Percentiles rank a stretch among this genome's conserved stretches.
Conservation (phyloP, 2,329 filamentous ascomycete species). For the Chaetomiaceae sp. region DNA sequence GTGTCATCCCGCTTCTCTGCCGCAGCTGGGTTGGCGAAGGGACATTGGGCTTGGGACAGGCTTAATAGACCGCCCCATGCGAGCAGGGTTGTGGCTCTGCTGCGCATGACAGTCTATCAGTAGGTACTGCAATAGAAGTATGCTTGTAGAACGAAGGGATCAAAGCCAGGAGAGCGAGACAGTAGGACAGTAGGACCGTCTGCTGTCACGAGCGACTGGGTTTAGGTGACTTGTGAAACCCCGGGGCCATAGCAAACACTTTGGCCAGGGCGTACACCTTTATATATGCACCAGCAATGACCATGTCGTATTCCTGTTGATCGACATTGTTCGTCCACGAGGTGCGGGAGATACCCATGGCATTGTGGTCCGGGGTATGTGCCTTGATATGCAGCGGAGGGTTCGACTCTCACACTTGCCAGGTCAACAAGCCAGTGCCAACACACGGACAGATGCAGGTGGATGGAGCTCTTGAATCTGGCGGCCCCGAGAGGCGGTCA, state of each 20-base stretch:
- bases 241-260: no score
- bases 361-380: not conserved
- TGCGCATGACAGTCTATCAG: slow-evolving; percentile 14
- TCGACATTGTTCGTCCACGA: not conserved
- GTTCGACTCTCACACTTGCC: not conserved
- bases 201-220: no score
- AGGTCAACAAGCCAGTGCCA: not conserved
- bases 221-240: no score
- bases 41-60: slow-evolving; percentile 23
- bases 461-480: not conserved
- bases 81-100: slow-evolving; percentile 18
- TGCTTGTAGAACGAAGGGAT: no score
- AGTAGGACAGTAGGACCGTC: no score
- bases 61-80: slow-evolving; percentile 20
- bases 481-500: not conserved
- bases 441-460: not conserved
- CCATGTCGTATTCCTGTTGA: not conserved
- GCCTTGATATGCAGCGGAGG: not conserved
- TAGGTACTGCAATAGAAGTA: no score
- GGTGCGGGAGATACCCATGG: not conserved
- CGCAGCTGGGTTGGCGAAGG: slow-evolving; percentile 20
- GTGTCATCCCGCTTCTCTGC: slow-evolving; percentile 15
- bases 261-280: no score
- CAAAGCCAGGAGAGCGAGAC: no score
- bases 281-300: not conserved